Conservation (phyloP, 2,329 filamentous ascomycete genomes). For the Fusarium azukiicola region DNA sequence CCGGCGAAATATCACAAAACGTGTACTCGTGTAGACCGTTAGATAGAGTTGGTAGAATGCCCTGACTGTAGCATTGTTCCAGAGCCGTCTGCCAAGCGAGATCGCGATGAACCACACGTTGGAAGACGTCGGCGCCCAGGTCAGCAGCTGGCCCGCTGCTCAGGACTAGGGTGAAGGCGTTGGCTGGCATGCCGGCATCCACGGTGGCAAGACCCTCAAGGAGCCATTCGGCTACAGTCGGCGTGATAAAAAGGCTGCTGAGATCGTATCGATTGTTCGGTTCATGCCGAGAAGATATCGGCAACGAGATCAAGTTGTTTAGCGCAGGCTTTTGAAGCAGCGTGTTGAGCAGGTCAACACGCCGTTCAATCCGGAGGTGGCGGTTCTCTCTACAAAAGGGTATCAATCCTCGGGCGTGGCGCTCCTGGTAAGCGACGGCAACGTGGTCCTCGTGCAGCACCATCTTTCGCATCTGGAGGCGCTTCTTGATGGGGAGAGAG, state of each 20-base stretch:
- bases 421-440: neutral
- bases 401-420: constrained; percentile 18
- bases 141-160: neutral
- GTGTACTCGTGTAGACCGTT: neutral
- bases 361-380: neutral
- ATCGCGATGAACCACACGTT: neutral
- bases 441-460: constrained; percentile 1
- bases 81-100: neutral
- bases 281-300: neutral
- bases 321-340: neutral
- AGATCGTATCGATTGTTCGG: neutral
- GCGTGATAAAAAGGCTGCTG: neutral
- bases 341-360: neutral
- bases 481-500: neutral
- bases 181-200: constrained; percentile 22
- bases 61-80: neutral
- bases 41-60: neutral
- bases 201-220: rapidly evolving
- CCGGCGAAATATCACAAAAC: rapidly evolving
- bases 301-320: neutral
- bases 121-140: constrained; percentile 25
- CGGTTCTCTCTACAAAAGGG: constrained; percentile 30
- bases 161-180: neutral
- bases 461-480: constrained; percentile 5
- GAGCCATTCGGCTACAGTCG: neutral